phyloP scores from a whole-genome alignment of 495 filamentous ascomycete genomes.

The Penicillium malachiteum region DNA sequence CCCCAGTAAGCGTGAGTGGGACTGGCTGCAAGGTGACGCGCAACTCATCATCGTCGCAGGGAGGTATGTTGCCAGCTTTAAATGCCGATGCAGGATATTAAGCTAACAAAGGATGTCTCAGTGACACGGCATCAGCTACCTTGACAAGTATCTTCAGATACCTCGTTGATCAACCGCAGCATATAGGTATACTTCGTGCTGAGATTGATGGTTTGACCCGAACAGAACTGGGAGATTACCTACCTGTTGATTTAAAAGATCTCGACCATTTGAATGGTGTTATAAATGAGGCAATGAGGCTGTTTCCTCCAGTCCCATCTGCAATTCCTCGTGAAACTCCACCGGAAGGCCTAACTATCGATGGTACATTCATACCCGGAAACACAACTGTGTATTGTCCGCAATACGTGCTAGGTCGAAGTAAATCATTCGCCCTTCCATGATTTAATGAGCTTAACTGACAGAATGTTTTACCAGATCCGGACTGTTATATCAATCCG shows the following conservation, averaged over 20 bases:
- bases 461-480: neutral
- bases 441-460: too few relatives aligned
- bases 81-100: too few relatives aligned
- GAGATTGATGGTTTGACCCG: neutral
- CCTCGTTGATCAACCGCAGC: too few relatives aligned
- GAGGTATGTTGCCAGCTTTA: too few relatives aligned
- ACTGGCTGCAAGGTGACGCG: too few relatives aligned
- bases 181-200: slow-evolving; percentile 2
- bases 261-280: slow-evolving; percentile 37
- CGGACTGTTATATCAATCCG: neutral
- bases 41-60: too few relatives aligned
- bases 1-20: too few relatives aligned
- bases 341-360: slow-evolving; percentile 19
- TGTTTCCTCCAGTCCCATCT: slow-evolving; percentile 14
- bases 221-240: neutral
- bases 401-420: neutral
- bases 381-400: neutral
- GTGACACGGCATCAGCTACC: too few relatives aligned
- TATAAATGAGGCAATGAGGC: slow-evolving; percentile 43
- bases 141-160: too few relatives aligned
- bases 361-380: slow-evolving; percentile 28
- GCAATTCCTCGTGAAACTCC: slow-evolving; percentile 20
- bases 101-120: too few relatives aligned
- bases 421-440: neutral
- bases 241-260: neutral